Evolutionary conservation across 148 eudicot genomes (phyloP).

Genomic region (Rhododendron ferrugineum): DNA sequence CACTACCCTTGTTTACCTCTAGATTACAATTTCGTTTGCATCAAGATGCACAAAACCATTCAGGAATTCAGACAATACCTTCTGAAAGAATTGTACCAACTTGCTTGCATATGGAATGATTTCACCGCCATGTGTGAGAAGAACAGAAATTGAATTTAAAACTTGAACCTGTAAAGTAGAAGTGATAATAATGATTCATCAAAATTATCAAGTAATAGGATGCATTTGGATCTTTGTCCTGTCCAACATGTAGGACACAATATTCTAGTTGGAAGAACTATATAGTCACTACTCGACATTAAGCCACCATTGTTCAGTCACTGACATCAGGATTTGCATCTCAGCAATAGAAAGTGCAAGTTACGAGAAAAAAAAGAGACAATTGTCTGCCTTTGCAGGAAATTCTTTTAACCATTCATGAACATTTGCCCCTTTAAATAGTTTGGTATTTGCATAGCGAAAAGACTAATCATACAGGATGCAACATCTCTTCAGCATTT

Average conservation of each 20-base stretch:
- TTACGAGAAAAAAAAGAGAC: not conserved
- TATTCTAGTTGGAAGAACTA: not conserved
- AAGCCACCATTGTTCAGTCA: not conserved
- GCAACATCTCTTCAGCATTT: not conserved
- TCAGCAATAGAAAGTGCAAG: not conserved
- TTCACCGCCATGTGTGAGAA: slow-evolving; percentile 68
- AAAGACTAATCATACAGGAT: not conserved
- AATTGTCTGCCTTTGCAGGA: not conserved
- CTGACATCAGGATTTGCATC: not conserved
- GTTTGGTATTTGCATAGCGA: not conserved
- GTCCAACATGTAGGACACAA: not conserved
- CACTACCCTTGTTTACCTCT: not conserved
- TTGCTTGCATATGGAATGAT: slow-evolving; percentile 67
- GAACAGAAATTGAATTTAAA: slow-evolving; percentile 75
- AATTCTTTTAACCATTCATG: not conserved
- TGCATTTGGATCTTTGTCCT: not conserved
- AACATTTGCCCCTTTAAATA: not conserved
- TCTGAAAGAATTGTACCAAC: slow-evolving; percentile 76
- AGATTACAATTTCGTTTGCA: not conserved
- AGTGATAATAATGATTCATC: not conserved
- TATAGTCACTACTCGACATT: not conserved
- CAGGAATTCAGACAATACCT: slow-evolving; percentile 39
- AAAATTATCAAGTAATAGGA: not conserved
- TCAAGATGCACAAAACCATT: not conserved
- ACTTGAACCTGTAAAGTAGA: slow-evolving; percentile 79